phyloP scores from a whole-genome alignment of 148 eudicot genomes.

The Fagopyrum tataricum region DNA sequence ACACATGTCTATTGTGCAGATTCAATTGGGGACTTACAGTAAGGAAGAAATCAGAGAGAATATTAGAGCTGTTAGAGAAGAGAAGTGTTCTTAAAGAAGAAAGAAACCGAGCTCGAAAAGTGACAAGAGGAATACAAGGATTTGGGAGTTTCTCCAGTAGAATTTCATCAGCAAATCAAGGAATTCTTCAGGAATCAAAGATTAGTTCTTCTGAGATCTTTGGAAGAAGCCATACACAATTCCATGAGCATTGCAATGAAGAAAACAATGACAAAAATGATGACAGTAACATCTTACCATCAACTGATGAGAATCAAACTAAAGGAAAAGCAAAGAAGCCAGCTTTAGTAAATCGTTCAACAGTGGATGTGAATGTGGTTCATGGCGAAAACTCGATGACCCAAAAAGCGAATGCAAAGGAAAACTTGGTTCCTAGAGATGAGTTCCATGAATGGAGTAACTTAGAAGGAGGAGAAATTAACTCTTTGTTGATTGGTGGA shows the following conservation, averaged over 20 bases:
- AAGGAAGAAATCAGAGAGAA: slow-evolving; percentile 64
- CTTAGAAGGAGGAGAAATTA: slow-evolving; percentile 26
- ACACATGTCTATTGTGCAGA: slow-evolving; percentile 28
- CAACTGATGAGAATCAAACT: background rate
- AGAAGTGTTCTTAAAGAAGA: slow-evolving; percentile 68
- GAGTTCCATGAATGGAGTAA: slow-evolving; percentile 21
- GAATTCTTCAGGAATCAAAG: slow-evolving; percentile 26
- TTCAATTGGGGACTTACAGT: slow-evolving; percentile 89
- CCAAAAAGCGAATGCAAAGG: slow-evolving; percentile 27
- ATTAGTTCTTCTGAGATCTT: slow-evolving; percentile 15
- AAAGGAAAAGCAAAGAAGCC: background rate
- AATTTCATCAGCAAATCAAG: slow-evolving; percentile 27
- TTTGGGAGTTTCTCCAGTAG: slow-evolving; percentile 72
- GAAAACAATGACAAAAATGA: slow-evolving; percentile 17
- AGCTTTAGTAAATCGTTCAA: background rate
- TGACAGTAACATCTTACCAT: slow-evolving; percentile 11
- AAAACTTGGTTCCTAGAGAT: slow-evolving; percentile 45
- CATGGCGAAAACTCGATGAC: background rate
- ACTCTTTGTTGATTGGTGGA: slow-evolving; percentile 28
- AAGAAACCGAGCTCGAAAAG: slow-evolving; percentile 60
- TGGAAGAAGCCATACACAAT: slow-evolving; percentile 64
- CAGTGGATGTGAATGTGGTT: background rate
- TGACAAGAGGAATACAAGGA: slow-evolving; percentile 79
- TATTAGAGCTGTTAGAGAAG: slow-evolving; percentile 56
- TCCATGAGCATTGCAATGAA: slow-evolving; percentile 44